Percentiles rank a stretch among this genome's conserved stretches.
These are phyloP conservation scores for Evernia prunastri DNA, from an alignment of 495 filamentous ascomycete genomes.

Conservation along the genomic window DNA sequence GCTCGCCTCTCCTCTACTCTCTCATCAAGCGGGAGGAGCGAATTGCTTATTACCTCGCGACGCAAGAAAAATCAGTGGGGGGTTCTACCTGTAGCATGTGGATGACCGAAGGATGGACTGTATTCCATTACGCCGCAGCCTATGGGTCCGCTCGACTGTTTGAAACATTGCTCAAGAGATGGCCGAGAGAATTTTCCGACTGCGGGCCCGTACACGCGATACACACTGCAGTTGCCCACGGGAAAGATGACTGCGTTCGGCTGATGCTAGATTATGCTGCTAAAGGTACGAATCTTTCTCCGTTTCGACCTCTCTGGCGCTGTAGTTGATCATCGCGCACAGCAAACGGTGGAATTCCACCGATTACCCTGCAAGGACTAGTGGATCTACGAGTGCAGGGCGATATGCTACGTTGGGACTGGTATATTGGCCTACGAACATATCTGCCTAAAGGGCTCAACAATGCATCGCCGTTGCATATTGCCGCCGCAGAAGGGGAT, in stretches of 20 bases:
- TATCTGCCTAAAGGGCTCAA: too few species aligned
- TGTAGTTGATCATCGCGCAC: neutral
- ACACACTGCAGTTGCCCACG: slow-evolving; percentile 3
- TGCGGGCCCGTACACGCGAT: slow-evolving; percentile 3
- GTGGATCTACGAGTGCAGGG: neutral
- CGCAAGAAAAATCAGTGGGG: neutral
- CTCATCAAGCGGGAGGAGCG: neutral
- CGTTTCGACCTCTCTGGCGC: too few species aligned
- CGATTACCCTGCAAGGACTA: neutral
- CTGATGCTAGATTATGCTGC: neutral
- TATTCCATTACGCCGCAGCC: slow-evolving; percentile 3
- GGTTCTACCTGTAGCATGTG: neutral
- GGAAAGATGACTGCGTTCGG: neutral
- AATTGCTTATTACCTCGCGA: neutral
- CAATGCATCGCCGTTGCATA: too few species aligned
- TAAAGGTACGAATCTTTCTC: neutral
- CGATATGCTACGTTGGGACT: neutral
- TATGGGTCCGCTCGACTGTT: neutral
- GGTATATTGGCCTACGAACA: too few species aligned
- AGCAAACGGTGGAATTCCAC: neutral
- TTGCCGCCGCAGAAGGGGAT: too few species aligned
- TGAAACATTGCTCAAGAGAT: neutral
- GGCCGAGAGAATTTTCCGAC: neutral
- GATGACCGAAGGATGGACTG: neutral
- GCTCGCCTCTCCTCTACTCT: slow-evolving; percentile 13